A percentile compares a stretch with the other conserved stretches of the same genome.
Conservation (phyloP, 192 early-diverging fungal species). For the Entomortierella lignicola region DNA sequence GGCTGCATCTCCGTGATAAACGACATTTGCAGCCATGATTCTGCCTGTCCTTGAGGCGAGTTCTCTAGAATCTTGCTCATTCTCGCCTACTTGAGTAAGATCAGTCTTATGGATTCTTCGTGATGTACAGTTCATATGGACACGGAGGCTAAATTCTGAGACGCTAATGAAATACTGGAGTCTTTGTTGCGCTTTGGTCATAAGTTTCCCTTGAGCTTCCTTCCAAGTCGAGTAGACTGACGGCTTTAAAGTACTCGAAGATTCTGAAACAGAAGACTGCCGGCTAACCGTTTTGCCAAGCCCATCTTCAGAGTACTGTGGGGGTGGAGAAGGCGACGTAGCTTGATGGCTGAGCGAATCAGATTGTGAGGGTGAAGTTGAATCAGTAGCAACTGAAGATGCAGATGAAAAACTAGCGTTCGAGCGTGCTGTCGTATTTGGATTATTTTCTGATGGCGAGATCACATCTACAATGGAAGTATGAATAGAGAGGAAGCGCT, state of each 20-base stretch:
- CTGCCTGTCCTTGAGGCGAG: slow-evolving; percentile 7
- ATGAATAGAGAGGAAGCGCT: slow-evolving; percentile 24
- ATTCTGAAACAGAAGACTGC: slow-evolving; percentile 17
- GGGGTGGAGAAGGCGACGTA: not conserved
- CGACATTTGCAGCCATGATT: slow-evolving; percentile 46
- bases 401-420: slow-evolving; percentile 24
- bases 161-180: slow-evolving; percentile 42
- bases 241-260: not conserved
- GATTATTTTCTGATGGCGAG: slow-evolving; percentile 18
- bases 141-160: slow-evolving; percentile 32
- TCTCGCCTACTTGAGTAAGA: not conserved
- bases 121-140: slow-evolving; percentile 53
- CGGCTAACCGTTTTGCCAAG: not conserved
- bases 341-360: not conserved
- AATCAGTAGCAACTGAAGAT: slow-evolving; percentile 12
- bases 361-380: not conserved
- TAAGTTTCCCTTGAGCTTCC: slow-evolving; percentile 36
- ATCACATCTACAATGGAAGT: slow-evolving; percentile 45
- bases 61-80: not conserved
- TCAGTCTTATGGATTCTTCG: slow-evolving; percentile 42
- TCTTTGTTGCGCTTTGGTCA: slow-evolving; percentile 37
- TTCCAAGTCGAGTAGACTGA: slow-evolving; percentile 30
- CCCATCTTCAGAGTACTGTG: slow-evolving; percentile 4
- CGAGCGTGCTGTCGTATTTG: slow-evolving; percentile 3
- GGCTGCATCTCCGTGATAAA: slow-evolving; percentile 38